phyloP scores from a whole-genome alignment of 495 filamentous ascomycete genomes.

The Penicilliopsis zonata region DNA sequence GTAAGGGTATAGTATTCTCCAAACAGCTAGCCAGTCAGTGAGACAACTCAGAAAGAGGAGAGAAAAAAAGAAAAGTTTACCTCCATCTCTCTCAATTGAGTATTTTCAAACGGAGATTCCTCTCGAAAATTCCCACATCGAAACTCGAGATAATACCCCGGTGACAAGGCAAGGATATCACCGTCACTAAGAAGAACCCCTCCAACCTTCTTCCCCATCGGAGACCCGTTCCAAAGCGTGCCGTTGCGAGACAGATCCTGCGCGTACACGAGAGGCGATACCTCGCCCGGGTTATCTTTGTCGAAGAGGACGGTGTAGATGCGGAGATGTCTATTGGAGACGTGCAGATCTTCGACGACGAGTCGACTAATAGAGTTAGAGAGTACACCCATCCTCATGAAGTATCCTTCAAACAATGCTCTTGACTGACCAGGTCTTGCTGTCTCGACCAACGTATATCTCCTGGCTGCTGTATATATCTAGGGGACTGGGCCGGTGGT shows the following conservation, averaged over 20 bases:
- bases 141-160: conserved; percentile 13
- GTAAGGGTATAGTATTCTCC: conserved; percentile 34
- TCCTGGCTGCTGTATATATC: conserved; percentile 19
- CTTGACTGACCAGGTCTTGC: conserved; percentile 13
- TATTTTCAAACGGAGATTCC: conserved; percentile 6
- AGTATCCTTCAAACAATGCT: neutral
- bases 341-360: conserved; percentile 22
- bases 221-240: conserved; percentile 36
- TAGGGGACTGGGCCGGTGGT: conserved; percentile 1
- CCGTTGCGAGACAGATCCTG: conserved; percentile 49
- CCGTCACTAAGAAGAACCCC: conserved; percentile 42
- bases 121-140: conserved; percentile 2
- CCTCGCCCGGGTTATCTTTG: conserved; percentile 13
- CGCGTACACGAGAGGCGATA: conserved; percentile 45
- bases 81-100: conserved; percentile 16
- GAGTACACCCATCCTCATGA: conserved; percentile 1
- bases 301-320: conserved; percentile 49
- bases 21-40: conserved; percentile 27
- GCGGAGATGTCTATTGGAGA: conserved; percentile 50
- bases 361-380: conserved; percentile 19
- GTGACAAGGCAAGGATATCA: conserved; percentile 30
- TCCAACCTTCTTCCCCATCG: conserved; percentile 26
- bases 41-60: neutral
- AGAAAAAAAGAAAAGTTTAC: conserved; percentile 8
- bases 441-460: conserved; percentile 27